Base-by-base conservation (phyloP, 495 filamentous ascomycete genomes). In the Neurospora intermedia region DNA sequence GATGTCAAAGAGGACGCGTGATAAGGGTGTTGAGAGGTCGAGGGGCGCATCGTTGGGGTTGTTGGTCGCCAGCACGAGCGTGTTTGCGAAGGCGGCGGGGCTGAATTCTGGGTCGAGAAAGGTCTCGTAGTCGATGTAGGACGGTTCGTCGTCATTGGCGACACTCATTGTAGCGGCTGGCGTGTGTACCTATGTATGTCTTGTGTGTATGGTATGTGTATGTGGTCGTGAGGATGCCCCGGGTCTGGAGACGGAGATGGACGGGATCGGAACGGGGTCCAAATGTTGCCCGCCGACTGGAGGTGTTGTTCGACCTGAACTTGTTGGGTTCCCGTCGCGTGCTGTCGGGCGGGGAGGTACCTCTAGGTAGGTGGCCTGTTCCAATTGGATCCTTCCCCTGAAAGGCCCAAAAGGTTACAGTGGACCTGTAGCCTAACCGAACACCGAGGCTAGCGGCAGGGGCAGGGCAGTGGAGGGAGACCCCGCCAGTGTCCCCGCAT, bases 91-190 rank as follows among this genome's bases (percentile, higher is more conserved):
- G 42, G 88, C 81, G 62, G 91, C 80, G 3, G 96, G 87, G 13
- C 89, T 91, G 84, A 99, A 98, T 69, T 85, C 78, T 3, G 95
- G 94, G 75, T 92, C 89, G 74, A 97, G 87, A 82, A 99, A 97
- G 76, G 92, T 85, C 77, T 97, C 93, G 83, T 97, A 97, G 86
- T 99, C 94, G 81, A 99, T 94, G 84, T 99, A 99, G 18, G 95
- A 97, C 20, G 90, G 87, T 69, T 91, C 90, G 40, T 84, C 84
- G 27, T 80, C 77, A 69, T 78, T 45, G 66, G 42, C 31, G 72
- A 75, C 75, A 31, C 23, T 71, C 78, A 80, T 81, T 46, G 66
- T 75, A 43, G 20, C 10, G 46, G 45, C 4, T 23, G 18, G 10
- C 31, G 40, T 41, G 9, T 41, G 9, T n/a, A n/a, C n/a, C n/a